Percentiles rank a stretch among this genome's conserved stretches.
phyloP scores from a whole-genome alignment of 352 stramenopile genomes.

The Pythium insidiosum region DNA sequence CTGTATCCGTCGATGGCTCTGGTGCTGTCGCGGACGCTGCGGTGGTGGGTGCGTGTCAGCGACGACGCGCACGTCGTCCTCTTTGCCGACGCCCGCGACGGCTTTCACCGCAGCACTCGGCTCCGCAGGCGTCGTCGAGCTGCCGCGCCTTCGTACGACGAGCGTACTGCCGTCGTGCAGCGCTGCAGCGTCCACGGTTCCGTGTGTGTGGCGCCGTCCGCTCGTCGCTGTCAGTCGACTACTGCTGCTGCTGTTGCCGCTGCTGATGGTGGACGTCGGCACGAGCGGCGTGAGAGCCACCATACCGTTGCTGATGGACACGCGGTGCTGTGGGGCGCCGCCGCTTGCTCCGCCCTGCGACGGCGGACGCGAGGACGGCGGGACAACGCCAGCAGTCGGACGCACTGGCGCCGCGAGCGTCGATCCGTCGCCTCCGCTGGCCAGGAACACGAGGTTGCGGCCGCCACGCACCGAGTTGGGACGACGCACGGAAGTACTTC shows the following conservation, averaged over 20 bases:
- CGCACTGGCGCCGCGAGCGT: neutral
- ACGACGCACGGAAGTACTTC: conserved; percentile 16
- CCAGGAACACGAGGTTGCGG: conserved; percentile 33
- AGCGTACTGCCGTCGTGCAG: too few species aligned
- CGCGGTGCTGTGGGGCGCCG: neutral
- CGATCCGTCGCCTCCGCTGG: conserved; percentile 9
- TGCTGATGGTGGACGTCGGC: neutral
- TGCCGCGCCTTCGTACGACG: too few species aligned
- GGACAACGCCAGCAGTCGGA: neutral
- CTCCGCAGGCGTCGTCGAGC: too few species aligned
- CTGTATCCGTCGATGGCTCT: conserved; percentile 14
- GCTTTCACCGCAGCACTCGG: too few species aligned
- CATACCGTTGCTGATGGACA: conserved; percentile 29
- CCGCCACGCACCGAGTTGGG: conserved; percentile 40
- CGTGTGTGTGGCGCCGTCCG: too few species aligned
- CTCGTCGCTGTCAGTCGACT: too few species aligned
- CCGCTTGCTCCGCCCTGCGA: conserved; percentile 3
- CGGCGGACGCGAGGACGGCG: conserved; percentile 4
- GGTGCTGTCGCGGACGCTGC: too few species aligned
- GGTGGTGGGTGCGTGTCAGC: too few species aligned
- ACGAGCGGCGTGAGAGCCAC: conserved; percentile 21
- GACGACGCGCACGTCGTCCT: conserved; percentile 15
- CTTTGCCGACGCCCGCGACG: too few species aligned
- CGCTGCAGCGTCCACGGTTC: too few species aligned
- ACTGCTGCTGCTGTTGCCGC: neutral